These are phyloP conservation scores for Paraphoma chrysanthemicola DNA, from an alignment of 2,329 filamentous ascomycete genomes.

Conservation along the genomic window DNA sequence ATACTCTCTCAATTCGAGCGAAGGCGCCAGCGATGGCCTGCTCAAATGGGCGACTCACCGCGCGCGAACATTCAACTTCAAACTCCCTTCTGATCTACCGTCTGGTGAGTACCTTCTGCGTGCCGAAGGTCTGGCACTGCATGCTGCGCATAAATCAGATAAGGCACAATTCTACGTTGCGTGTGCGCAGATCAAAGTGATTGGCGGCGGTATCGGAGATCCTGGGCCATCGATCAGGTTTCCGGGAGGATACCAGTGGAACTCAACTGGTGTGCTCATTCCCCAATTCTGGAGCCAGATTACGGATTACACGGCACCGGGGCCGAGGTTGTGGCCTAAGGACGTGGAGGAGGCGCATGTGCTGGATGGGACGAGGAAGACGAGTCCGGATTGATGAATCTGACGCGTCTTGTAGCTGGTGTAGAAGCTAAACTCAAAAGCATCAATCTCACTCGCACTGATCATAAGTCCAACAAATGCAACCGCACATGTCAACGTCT, in stretches of 20 bases:
- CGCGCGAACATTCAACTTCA: conserved; percentile 37
- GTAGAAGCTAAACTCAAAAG: too few relatives aligned
- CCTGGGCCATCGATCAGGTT: conserved; percentile 46
- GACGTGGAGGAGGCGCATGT: conserved; percentile 19
- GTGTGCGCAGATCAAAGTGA: conserved; percentile 53
- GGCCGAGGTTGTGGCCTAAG: conserved; percentile 29
- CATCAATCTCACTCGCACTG: too few relatives aligned
- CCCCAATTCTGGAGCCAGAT: conserved; percentile 16
- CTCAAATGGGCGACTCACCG: conserved; percentile 37
- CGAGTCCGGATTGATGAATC: conserved; percentile 1
- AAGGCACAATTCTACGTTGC: conserved; percentile 52
- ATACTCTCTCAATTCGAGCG: conserved; percentile 43
- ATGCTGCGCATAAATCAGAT: conserved; percentile 28
- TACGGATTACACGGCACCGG: conserved; percentile 33
- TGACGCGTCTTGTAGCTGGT: too few relatives aligned
- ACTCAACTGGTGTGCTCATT: conserved; percentile 43
- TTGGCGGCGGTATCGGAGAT: conserved; percentile 33
- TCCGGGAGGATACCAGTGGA: conserved; percentile 46
- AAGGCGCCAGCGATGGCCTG: conserved; percentile 17
- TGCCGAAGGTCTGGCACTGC: conserved; percentile 48
- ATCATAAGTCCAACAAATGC: too few relatives aligned
- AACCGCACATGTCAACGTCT: too few relatives aligned
- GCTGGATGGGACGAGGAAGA: conserved; percentile 13
- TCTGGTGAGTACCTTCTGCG: conserved; percentile 54
- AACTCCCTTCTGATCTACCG: conserved; percentile 43